phyloP scores from a whole-genome alignment of 2,329 filamentous ascomycete species.

The Samsoniella hepiali region DNA sequence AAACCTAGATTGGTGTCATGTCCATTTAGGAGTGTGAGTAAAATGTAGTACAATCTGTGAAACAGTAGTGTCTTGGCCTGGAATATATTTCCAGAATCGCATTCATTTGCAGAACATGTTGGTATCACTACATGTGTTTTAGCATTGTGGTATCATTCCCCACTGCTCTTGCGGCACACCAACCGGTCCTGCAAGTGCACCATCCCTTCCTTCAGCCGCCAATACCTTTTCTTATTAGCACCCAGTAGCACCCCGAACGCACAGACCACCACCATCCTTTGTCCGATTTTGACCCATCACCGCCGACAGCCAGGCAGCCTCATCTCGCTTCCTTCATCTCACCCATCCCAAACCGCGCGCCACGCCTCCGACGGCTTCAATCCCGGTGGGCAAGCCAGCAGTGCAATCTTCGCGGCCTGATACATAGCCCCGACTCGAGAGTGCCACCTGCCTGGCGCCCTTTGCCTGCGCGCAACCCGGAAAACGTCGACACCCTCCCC shows the following conservation, averaged over 20 bases:
- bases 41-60: too few relatives aligned
- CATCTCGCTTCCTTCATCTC: slow-evolving; percentile 18
- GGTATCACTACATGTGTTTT: too few relatives aligned
- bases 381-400: slow-evolving; percentile 20
- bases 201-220: too few relatives aligned
- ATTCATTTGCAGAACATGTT: too few relatives aligned
- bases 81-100: too few relatives aligned
- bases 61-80: too few relatives aligned
- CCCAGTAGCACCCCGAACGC: slow-evolving; percentile 11
- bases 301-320: slow-evolving; percentile 1
- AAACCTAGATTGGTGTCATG: too few relatives aligned
- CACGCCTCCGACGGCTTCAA: slow-evolving; percentile 14
- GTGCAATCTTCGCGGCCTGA: slow-evolving; percentile 22
- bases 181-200: too few relatives aligned
- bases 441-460: not conserved
- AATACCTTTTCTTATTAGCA: not conserved
- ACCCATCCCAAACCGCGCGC: slow-evolving; percentile 18
- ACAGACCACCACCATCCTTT: slow-evolving; percentile 20
- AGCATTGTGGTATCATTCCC: too few relatives aligned
- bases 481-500: not conserved
- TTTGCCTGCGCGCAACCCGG: not conserved
- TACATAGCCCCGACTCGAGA: not conserved
- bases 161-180: not conserved
- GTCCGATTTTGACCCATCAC: slow-evolving; percentile 12
- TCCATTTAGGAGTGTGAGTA: too few relatives aligned